Conservation (phyloP, 2,329 filamentous ascomycete genomes). For the Teratosphaeria viscida region DNA sequence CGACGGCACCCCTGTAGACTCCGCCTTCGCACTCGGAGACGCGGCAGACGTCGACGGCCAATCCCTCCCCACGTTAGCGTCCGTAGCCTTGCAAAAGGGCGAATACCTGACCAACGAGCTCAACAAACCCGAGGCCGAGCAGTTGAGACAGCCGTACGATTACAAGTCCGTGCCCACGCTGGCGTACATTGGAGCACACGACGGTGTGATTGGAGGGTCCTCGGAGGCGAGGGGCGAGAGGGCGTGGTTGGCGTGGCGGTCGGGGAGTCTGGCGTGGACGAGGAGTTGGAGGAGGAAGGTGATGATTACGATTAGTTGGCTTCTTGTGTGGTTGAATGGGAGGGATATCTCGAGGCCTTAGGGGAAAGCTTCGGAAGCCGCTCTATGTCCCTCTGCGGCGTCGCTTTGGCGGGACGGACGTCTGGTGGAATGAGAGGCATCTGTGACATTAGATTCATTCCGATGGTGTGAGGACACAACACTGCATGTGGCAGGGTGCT, state of each 20-base stretch:
- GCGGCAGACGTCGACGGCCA: conserved; percentile 30
- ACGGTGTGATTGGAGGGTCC: conserved; percentile 32
- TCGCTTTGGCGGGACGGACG: no score
- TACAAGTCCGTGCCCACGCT: conserved; percentile 30
- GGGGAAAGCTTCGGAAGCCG: not conserved
- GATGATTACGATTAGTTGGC: conserved; percentile 24
- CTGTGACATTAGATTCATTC: not conserved
- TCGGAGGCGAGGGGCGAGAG: conserved; percentile 31
- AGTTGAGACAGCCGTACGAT: conserved; percentile 21
- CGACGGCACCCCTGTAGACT: conserved; percentile 18
- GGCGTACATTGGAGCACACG: conserved; percentile 33
- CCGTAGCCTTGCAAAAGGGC: conserved; percentile 31
- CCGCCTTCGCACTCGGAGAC: conserved; percentile 28
- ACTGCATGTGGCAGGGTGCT: no score
- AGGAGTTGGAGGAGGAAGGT: conserved; percentile 21
- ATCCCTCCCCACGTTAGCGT: conserved; percentile 27
- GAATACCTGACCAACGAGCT: conserved; percentile 25
- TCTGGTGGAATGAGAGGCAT: no score
- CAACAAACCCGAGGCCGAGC: conserved; percentile 12
- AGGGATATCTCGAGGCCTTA: conserved; percentile 20
- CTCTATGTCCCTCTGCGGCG: not conserved
- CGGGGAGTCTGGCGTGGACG: conserved; percentile 24
- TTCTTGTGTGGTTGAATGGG: conserved; percentile 18
- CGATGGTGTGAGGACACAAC: not conserved
- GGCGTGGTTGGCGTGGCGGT: conserved; percentile 37